Conservation (phyloP, 2,329 filamentous ascomycete species). For the Berkeleyomyces basicola region DNA sequence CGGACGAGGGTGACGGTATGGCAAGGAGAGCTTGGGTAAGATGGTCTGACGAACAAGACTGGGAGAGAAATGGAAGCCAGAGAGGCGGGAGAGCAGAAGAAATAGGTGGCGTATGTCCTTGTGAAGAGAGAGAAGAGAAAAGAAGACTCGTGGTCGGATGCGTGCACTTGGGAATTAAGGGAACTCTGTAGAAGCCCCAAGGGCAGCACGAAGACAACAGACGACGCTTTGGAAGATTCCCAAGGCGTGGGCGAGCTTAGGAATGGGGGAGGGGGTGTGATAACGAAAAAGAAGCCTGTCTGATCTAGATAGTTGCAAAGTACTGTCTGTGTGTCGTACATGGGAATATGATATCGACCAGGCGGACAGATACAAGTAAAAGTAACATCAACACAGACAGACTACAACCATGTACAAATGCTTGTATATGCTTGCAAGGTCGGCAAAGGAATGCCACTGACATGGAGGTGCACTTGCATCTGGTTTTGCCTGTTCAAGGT, state of each 20-base stretch:
- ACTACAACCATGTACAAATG: too few relatives aligned
- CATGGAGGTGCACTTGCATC: not conserved
- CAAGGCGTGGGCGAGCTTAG: not conserved
- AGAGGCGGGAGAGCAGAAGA: not conserved
- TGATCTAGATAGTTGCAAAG: not conserved
- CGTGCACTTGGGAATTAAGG: not conserved
- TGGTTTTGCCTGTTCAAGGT: not conserved
- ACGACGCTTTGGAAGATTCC: not conserved
- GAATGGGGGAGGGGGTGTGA: not conserved
- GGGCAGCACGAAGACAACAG: not conserved
- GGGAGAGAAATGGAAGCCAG: not conserved
- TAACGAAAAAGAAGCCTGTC: not conserved
- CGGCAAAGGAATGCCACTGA: too few relatives aligned
- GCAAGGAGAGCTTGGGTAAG: not conserved
- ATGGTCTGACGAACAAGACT: not conserved
- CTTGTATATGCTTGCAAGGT: too few relatives aligned
- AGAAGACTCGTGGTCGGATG: not conserved
- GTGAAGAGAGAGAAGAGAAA: not conserved
- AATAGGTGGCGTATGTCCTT: not conserved
- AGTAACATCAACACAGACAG: not conserved
- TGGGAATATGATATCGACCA: not conserved
- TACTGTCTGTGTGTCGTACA: constrained; percentile 1
- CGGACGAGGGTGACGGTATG: not conserved
- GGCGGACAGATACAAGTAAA: not conserved
- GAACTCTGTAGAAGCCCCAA: not conserved